phyloP scores from a whole-genome alignment of 306 rosid genomes.

The Sindora glabra region DNA sequence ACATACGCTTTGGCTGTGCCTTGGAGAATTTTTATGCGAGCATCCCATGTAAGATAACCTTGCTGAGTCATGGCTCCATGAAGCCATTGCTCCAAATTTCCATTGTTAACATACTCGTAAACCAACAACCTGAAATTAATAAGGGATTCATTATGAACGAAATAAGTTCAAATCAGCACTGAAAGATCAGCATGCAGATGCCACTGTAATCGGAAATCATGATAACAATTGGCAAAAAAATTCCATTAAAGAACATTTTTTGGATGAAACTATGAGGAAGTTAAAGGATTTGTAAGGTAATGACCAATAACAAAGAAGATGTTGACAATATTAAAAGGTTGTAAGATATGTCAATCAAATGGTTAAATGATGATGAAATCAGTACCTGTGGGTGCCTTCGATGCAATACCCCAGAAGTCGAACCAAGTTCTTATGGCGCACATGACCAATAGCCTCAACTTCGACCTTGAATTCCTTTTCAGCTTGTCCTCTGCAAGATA shows the following conservation, averaged over 20 bases:
- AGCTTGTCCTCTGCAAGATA: constrained; percentile 76
- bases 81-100: constrained; percentile 87
- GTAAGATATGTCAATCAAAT: background rate
- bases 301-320: too few relatives aligned
- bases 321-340: too few relatives aligned
- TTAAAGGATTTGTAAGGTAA: background rate
- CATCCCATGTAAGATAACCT: constrained; percentile 92
- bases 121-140: constrained; percentile 62
- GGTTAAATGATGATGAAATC: constrained; percentile 9
- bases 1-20: constrained; percentile 90
- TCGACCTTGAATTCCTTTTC: constrained; percentile 93
- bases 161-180: background rate
- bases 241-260: background rate
- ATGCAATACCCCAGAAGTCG: constrained; percentile 85
- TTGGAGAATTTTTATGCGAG: constrained; percentile 76
- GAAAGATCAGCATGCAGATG: background rate
- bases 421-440: constrained; percentile 86
- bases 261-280: background rate
- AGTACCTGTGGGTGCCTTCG: constrained; percentile 92
- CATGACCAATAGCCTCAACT: constrained; percentile 97
- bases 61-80: constrained; percentile 78
- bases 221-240: background rate
- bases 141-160: constrained; percentile 10
- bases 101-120: constrained; percentile 84
- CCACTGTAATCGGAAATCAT: background rate